Conservation (phyloP, 2,329 filamentous ascomycete genomes). For the Xylariomycetidae sp. region DNA sequence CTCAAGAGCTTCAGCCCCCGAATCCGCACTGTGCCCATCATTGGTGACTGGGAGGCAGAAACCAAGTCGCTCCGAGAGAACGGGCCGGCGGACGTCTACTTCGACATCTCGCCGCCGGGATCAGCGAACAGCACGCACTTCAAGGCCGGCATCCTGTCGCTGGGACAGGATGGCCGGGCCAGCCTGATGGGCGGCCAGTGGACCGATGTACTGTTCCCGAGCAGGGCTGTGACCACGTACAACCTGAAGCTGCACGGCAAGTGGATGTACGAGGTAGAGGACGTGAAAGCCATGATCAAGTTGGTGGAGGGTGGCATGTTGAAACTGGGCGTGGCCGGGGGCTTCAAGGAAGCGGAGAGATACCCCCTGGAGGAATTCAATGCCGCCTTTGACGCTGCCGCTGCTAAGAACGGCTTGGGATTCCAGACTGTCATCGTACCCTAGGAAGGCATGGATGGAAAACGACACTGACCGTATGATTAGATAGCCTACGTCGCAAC, state of each 20-base stretch:
- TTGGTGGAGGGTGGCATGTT: constrained; percentile 35
- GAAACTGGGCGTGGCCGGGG: constrained; percentile 4
- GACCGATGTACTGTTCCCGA: constrained; percentile 22
- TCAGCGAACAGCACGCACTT: constrained; percentile 37
- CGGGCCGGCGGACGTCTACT: constrained; percentile 33
- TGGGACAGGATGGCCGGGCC: constrained; percentile 24
- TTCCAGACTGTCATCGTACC: too few relatives aligned
- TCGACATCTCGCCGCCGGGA: constrained; percentile 41
- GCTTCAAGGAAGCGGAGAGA: too few relatives aligned
- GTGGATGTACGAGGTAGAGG: constrained; percentile 40
- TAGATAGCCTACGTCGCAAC: too few relatives aligned
- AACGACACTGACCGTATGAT: too few relatives aligned
- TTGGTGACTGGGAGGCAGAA: constrained; percentile 35
- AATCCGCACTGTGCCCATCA: constrained; percentile 36
- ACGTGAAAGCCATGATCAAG: constrained; percentile 35
- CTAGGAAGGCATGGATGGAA: too few relatives aligned
- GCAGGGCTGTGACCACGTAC: constrained; percentile 23
- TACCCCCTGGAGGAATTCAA: too few relatives aligned
- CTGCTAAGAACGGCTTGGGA: too few relatives aligned
- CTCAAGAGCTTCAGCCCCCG: constrained; percentile 25
- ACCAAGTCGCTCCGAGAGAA: constrained; percentile 19
- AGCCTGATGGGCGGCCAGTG: constrained; percentile 11
- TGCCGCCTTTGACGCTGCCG: too few relatives aligned
- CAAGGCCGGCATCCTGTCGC: constrained; percentile 27
- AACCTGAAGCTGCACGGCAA: constrained; percentile 33